Conservation (phyloP, 345 rosid genomes). For the Citrus mangshanensis region DNA sequence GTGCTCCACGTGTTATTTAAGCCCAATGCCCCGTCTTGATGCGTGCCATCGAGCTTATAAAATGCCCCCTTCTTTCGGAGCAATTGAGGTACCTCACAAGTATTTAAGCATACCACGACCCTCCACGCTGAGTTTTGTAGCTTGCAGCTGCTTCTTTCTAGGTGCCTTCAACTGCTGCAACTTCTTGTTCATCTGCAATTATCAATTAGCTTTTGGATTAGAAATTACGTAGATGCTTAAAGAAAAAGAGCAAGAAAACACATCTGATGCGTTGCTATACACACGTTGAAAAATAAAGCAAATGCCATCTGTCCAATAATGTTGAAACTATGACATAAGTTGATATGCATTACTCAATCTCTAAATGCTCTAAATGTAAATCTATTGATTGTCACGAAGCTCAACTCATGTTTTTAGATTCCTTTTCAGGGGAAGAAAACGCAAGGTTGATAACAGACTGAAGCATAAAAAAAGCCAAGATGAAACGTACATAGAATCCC, state of each 20-base stretch:
- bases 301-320: not conserved
- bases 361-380: not conserved
- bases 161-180: slow-evolving; percentile 95
- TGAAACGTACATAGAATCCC: not conserved
- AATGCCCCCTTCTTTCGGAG: not conserved
- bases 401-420: not conserved
- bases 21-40: not conserved
- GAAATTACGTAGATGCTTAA: not conserved
- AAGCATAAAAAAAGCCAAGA: not conserved
- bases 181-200: slow-evolving; percentile 85
- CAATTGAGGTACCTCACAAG: slow-evolving; percentile 31
- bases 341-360: not conserved
- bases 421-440: not conserved
- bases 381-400: not conserved
- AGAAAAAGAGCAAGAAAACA: not conserved
- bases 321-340: too few relatives aligned
- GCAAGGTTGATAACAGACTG: not conserved
- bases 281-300: not conserved
- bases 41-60: not conserved
- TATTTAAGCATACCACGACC: slow-evolving; percentile 98
- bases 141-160: slow-evolving; percentile 89
- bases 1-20: not conserved
- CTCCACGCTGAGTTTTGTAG: slow-evolving; percentile 88
- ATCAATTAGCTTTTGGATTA: not conserved
- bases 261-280: too few relatives aligned